These are phyloP conservation scores for Sesbania bispinosa DNA, from an alignment of 306 rosid genomes.

Conservation along the genomic window DNA sequence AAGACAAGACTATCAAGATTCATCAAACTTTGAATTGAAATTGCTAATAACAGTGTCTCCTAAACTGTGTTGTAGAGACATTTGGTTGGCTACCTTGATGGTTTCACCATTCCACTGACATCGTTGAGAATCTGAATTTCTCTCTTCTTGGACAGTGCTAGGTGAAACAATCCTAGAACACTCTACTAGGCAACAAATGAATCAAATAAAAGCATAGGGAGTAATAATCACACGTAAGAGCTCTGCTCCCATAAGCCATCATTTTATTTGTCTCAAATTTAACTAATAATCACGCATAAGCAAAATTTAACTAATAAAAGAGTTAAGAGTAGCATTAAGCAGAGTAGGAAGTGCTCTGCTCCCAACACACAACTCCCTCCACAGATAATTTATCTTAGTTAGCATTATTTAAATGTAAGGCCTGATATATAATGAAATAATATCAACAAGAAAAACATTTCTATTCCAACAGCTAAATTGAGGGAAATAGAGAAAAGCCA, in stretches of 20 bases:
- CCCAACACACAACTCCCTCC: constrained; percentile 77
- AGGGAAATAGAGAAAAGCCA: no score
- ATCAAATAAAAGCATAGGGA: neutral
- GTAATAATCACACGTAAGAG: no score
- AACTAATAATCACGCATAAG: neutral
- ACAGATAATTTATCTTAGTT: no score
- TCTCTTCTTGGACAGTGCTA: constrained; percentile 62
- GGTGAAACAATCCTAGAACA: constrained; percentile 46
- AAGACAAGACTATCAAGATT: neutral
- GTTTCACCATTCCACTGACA: constrained; percentile 65
- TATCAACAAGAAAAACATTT: no score
- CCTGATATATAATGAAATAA: no score
- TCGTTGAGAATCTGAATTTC: constrained; percentile 60
- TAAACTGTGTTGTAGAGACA: neutral
- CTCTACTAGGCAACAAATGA: constrained; percentile 31
- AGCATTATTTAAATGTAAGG: no score
- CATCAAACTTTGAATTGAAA: neutral
- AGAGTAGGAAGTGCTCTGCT: constrained; percentile 80
- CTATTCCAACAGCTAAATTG: no score
- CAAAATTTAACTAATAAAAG: no score
- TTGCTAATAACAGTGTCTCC: neutral
- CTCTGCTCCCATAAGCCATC: no score
- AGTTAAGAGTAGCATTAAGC: constrained; percentile 50
- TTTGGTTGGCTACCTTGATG: constrained; percentile 56
- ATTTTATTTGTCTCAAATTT: neutral